A percentile compares a stretch with the other conserved stretches of the same genome.
Conservation (phyloP, 164 flowering plant species). For the Aristolochia fimbriata region DNA sequence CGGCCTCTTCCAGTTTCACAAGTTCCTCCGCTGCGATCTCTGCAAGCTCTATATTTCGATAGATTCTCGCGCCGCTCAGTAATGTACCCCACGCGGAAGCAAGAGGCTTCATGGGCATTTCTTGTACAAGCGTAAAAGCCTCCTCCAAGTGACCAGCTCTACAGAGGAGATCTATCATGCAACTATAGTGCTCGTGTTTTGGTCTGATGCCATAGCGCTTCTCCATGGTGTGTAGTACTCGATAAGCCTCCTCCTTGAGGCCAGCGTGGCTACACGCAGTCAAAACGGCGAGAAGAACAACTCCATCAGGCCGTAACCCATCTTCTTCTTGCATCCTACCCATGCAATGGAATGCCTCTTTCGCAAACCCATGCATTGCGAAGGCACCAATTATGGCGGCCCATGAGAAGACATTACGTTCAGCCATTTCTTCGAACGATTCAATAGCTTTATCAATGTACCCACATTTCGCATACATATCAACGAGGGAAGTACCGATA, state of each 20-base stretch:
- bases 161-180: conserved; percentile 42
- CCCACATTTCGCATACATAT: conserved; percentile 31
- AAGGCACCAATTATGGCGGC: conserved; percentile 17
- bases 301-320: conserved; percentile 30
- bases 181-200: conserved; percentile 15
- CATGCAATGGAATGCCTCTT: neutral
- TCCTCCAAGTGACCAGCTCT: conserved; percentile 22
- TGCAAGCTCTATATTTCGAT: neutral
- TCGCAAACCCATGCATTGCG: conserved; percentile 1
- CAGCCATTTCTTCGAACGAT: too few species aligned
- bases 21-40: conserved; percentile 2
- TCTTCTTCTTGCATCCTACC: conserved; percentile 1
- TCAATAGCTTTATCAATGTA: conserved; percentile 4
- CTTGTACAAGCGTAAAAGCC: conserved; percentile 4
- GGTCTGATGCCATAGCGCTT: neutral
- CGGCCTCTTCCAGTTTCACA: neutral
- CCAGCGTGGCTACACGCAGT: too few species aligned
- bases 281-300: too few species aligned
- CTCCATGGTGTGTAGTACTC: conserved; percentile 12
- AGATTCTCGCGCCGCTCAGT: conserved; percentile 2
- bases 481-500: conserved; percentile 22
- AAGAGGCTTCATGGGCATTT: conserved; percentile 8
- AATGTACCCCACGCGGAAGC: conserved; percentile 2
- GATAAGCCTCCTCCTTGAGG: too few species aligned
- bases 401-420: conserved; percentile 6